Evolutionary conservation across 192 early-diverging fungal genomes (phyloP), one percentile per base, ranked within the genome.

Genomic region (Coemansia sp.): DNA sequence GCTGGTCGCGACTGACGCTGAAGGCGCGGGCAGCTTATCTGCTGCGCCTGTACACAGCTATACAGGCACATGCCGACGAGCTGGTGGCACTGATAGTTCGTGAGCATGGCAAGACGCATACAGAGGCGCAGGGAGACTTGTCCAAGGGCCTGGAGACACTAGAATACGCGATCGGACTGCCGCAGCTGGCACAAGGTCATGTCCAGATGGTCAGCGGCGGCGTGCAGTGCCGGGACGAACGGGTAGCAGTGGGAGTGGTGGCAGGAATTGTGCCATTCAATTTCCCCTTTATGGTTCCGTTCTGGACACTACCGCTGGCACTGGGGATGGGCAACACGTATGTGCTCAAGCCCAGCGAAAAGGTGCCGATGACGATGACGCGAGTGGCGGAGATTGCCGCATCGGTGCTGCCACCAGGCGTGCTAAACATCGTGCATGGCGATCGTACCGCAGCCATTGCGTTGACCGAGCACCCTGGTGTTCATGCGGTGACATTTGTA

Each of bases 281-380:
- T 56, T 91, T 91, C 60, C 89, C 89, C 5, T 82, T 88, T 57
- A 91, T 91, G 89, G 88, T 91, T 5, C 89, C 89, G 21, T 82
- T 87, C 72, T 92, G 90, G 90, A 85, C 89, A 6, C 53, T 91
- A 11, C 90, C 90, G 4, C 82, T 92, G 28, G 86, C 85, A 14
- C 72, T 92, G 30, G 87, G 63, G 13, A 76, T 75, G 53, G 83
- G 82, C 47, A 92, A 91, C 65, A 88, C 88, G 14, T 70, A 86
- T 39, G 80, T 91, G 20, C 61, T 92, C 43, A 92, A 92, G 75
- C 89, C 89, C 12, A 85, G 82, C 6, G 90, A 92, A 45, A 91
- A 91, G 66, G 89, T 89, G 1, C 90, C 90, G 4, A 68, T 91
- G 53, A 90, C 90, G 3, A 90, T 91, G 88, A 69, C 72, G 16